Conservation (phyloP, 2,329 filamentous ascomycete species). For the Stromatinia cepivora region DNA sequence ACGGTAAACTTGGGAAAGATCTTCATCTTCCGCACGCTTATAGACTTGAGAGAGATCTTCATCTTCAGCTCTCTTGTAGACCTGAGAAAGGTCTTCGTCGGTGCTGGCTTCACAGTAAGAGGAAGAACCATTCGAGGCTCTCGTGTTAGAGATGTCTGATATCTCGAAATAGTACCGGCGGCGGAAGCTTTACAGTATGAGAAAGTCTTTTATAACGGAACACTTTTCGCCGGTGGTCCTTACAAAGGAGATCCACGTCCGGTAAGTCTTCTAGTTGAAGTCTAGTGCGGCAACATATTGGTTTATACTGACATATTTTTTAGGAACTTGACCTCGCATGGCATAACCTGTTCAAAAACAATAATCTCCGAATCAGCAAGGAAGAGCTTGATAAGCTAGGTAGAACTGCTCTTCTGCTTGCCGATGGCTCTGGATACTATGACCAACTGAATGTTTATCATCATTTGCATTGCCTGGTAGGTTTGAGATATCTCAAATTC, state of each 20-base stretch:
- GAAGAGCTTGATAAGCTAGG: neutral
- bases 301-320: neutral
- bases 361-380: conserved; percentile 10
- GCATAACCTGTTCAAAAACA: conserved; percentile 7
- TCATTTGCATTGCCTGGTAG: conserved; percentile 20
- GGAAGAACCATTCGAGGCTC: neutral
- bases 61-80: too few species aligned
- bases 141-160: neutral
- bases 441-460: conserved; percentile 11
- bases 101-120: conserved; percentile 8
- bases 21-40: neutral
- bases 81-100: too few species aligned
- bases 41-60: neutral
- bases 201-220: conserved; percentile 16
- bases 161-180: neutral
- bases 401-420: neutral
- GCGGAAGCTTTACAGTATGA: conserved; percentile 11
- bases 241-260: conserved; percentile 16
- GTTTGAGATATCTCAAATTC: neutral
- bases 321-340: conserved; percentile 15
- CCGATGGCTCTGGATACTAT: conserved; percentile 17
- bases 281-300: neutral
- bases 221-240: neutral
- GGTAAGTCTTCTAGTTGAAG: neutral
- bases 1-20: neutral